Conservation (phyloP, 768 basidiomycete species). For the Lactarius quietus region DNA sequence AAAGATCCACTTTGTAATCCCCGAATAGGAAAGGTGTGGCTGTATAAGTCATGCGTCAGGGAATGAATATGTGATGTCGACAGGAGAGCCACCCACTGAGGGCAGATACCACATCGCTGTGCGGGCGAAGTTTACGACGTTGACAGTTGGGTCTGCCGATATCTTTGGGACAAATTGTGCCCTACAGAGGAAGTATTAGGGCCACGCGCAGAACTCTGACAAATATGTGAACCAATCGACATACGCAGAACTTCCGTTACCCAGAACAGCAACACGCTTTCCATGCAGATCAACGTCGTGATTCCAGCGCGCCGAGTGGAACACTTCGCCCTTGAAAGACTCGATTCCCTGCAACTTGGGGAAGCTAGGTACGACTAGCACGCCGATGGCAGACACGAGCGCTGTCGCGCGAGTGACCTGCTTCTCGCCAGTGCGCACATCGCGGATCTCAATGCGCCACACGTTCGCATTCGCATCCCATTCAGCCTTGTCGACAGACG, state of each 20-base stretch:
- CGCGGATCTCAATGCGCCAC: constrained; percentile 30
- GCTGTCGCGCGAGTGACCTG: constrained; percentile 27
- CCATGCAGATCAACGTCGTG: constrained; percentile 49
- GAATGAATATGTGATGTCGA: too few relatives aligned
- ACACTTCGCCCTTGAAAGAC: constrained; percentile 46
- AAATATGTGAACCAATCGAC: neutral
- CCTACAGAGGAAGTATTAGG: neutral
- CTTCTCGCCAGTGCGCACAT: constrained; percentile 16
- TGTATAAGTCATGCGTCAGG: neutral
- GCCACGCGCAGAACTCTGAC: neutral
- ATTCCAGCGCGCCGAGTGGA: constrained; percentile 55
- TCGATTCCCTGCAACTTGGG: constrained; percentile 31
- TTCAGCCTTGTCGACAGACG: constrained; percentile 29
- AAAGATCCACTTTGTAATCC: constrained; percentile 49
- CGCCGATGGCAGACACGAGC: constrained; percentile 33
- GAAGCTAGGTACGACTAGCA: constrained; percentile 30
- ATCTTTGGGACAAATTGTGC: constrained; percentile 53
- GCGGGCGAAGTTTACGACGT: constrained; percentile 51
- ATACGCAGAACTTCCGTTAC: constrained; percentile 58
- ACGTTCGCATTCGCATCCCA: constrained; percentile 30
- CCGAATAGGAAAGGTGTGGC: constrained; percentile 38
- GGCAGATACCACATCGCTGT: constrained; percentile 56
- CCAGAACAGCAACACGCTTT: constrained; percentile 56
- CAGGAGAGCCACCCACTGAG: constrained; percentile 35
- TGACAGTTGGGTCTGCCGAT: constrained; percentile 43